Conservation (phyloP, 2,329 filamentous ascomycete species). For the Cercospora sesami region DNA sequence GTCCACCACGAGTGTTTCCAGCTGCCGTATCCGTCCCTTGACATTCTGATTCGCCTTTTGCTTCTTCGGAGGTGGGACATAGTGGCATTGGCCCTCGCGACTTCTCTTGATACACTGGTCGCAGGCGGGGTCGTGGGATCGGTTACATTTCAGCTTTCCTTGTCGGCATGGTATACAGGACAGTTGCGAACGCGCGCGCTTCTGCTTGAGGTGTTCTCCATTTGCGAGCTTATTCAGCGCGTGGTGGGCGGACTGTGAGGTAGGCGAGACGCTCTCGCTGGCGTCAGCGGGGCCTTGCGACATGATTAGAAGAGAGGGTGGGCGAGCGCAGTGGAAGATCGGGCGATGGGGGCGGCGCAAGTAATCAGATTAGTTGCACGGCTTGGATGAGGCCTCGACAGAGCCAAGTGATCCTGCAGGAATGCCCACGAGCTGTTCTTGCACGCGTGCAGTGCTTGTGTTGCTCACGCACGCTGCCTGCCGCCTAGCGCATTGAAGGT, state of each 20-base stretch:
- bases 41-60: conserved; percentile 39
- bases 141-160: conserved; percentile 42
- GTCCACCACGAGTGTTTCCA: conserved; percentile 40
- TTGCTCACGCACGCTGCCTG: neutral
- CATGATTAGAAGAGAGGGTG: neutral
- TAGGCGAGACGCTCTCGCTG: conserved; percentile 1
- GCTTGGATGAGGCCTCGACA: neutral
- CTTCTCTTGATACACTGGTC: conserved; percentile 42
- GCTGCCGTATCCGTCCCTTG: conserved; percentile 39
- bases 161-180: conserved; percentile 40
- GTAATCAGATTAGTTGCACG: neutral
- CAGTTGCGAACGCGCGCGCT: conserved; percentile 40
- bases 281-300: conserved; percentile 3
- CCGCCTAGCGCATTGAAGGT: neutral
- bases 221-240: conserved; percentile 22
- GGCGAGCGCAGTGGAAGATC: neutral
- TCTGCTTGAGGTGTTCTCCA: conserved; percentile 37
- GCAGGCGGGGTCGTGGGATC: conserved; percentile 38
- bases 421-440: neutral
- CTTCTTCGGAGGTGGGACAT: conserved; percentile 37
- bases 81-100: conserved; percentile 36
- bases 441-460: neutral
- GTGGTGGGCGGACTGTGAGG: conserved; percentile 8
- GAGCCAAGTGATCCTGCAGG: conserved; percentile 10
- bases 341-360: neutral